These are phyloP conservation scores for Citrus unshiu DNA, from an alignment of 345 rosid species.

Conservation along the genomic window DNA sequence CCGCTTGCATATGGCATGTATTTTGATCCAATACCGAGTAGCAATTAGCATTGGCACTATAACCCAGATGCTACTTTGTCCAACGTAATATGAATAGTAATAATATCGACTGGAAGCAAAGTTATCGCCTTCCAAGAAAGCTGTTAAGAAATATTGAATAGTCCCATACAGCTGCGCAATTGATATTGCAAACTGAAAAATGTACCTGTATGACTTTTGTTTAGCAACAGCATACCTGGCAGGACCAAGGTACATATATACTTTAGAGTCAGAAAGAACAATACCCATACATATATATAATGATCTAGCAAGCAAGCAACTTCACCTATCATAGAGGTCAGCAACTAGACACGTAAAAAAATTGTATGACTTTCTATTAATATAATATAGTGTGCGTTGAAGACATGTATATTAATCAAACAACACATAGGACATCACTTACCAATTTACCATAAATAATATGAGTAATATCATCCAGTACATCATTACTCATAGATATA, in stretches of 20 bases:
- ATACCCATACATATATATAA: no score
- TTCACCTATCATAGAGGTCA: not conserved
- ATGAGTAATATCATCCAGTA: no score
- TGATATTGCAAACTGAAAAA: constrained; percentile 80
- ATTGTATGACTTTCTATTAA: no score
- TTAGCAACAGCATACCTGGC: constrained; percentile 73
- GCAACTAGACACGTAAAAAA: constrained; percentile 8
- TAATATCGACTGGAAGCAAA: constrained; percentile 54
- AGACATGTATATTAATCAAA: no score
- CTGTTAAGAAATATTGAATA: constrained; percentile 68
- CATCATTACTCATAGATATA: no score
- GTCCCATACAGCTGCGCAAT: constrained; percentile 91
- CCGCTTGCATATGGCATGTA: constrained; percentile 30
- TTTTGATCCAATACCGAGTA: constrained; percentile 75
- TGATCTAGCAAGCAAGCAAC: no score
- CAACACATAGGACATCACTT: no score
- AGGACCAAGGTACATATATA: no score
- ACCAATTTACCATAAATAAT: no score
- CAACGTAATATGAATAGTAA: constrained; percentile 69
- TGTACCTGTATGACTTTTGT: constrained; percentile 67
- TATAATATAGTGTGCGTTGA: no score
- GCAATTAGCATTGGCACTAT: constrained; percentile 57
- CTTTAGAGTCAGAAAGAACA: no score
- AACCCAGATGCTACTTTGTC: constrained; percentile 66
- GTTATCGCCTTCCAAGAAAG: constrained; percentile 79